Percentiles rank a stretch among this genome's conserved stretches.
Evolutionary conservation across 208 protist species (phyloP).

Genomic region (Endotrypanum monterogeii): DNA sequence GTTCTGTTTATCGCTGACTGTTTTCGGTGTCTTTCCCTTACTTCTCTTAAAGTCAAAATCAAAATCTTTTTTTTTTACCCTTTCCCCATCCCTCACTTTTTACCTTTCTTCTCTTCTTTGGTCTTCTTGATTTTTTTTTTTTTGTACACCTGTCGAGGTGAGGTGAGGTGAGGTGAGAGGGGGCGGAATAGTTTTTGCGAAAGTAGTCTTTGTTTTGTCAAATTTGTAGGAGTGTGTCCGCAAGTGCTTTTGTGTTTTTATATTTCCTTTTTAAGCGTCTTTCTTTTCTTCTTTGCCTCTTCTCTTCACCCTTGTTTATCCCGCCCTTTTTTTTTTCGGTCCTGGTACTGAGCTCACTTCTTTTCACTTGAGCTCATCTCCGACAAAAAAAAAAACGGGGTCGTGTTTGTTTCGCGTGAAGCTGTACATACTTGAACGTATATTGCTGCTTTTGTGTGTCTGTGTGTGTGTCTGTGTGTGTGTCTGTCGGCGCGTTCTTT

Average conservation of each 20-base stretch:
- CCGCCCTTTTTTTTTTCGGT: not conserved
- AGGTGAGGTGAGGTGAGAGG: too few species aligned
- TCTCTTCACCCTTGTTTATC: not conserved
- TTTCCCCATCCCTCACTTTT: not conserved
- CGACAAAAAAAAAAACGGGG: too few species aligned
- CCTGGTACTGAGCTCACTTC: not conserved
- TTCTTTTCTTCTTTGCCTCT: not conserved
- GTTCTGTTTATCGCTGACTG: not conserved
- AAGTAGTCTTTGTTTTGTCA: too few species aligned
- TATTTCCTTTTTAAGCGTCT: too few species aligned
- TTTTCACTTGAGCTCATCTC: not conserved
- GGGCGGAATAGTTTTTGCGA: too few species aligned
- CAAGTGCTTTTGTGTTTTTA: too few species aligned
- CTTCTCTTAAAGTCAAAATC: not conserved
- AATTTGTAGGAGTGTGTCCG: too few species aligned
- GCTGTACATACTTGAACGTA: not conserved
- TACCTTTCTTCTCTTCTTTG: not conserved
- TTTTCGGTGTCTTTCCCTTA: not conserved
- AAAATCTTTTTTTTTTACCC: not conserved
- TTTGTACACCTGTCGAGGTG: not conserved
- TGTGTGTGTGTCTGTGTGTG: not conserved
- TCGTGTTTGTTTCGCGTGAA: too few species aligned
- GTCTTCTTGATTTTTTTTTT: slow-evolving; percentile 6
- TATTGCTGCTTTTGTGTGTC: not conserved
- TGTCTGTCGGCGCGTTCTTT: not conserved